Percentiles rank a stretch among this genome's conserved stretches.
These are phyloP conservation scores for Leptographium radiaticola DNA, from an alignment of 2,329 filamentous ascomycete genomes.

Conservation along the genomic window DNA sequence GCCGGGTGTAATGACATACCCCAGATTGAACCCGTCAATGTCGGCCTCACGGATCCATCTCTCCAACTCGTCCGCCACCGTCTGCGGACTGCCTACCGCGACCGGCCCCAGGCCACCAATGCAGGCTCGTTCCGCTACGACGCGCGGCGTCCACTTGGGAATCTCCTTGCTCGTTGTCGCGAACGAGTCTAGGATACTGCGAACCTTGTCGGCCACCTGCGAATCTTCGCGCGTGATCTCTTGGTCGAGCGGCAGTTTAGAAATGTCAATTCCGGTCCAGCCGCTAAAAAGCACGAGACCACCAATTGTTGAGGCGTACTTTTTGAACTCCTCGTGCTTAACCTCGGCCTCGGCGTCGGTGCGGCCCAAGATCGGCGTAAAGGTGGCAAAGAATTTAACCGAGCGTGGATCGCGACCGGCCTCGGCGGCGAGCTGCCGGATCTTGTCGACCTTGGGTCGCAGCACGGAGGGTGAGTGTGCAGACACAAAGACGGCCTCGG, in stretches of 20 bases:
- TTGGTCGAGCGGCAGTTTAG: constrained; percentile 13
- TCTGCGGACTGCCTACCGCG: constrained; percentile 49
- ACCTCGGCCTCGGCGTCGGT: constrained; percentile 12
- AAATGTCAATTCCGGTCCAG: constrained; percentile 14
- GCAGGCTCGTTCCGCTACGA: constrained; percentile 3
- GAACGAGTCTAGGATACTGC: constrained; percentile 1
- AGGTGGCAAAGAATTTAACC: constrained; percentile 11
- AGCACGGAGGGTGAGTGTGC: constrained; percentile 6
- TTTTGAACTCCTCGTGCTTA: constrained; percentile 9
- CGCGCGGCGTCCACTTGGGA: constrained; percentile 8
- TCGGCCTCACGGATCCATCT: constrained; percentile 55
- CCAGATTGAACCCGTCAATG: constrained; percentile 64
- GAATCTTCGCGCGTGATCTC: constrained; percentile 5
- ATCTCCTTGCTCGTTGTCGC: constrained; percentile 25
- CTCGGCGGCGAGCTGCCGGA: constrained; percentile 6
- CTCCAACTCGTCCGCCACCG: constrained; percentile 56
- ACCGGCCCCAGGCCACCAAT: constrained; percentile 12
- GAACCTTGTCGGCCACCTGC: neutral
- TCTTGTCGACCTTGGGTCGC: constrained; percentile 4
- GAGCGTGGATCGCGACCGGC: constrained; percentile 9
- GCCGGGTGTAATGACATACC: constrained; percentile 31
- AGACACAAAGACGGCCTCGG: constrained; percentile 12
- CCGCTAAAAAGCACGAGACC: constrained; percentile 13
- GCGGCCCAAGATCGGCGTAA: constrained; percentile 11
- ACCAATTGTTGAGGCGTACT: constrained; percentile 11